Evolutionary conservation across 192 early-diverging fungal species (phyloP).

Genomic region (Umbelopsis isabellina): DNA sequence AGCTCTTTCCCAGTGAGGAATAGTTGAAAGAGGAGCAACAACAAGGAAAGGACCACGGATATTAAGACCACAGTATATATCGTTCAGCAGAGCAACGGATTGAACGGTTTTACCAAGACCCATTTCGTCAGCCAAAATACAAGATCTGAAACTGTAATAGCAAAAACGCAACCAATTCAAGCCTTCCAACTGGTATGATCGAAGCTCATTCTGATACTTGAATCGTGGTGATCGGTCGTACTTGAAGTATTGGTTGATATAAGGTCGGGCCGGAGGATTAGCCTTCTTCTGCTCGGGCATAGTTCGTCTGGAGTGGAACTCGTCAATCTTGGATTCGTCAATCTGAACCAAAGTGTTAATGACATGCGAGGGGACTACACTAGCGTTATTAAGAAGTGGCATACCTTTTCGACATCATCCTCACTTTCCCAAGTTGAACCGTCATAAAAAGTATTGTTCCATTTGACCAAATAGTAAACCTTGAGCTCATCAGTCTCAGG

Average conservation of each 20-base stretch:
- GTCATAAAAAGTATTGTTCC: slow-evolving; percentile 74
- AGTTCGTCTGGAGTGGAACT: slow-evolving; percentile 65
- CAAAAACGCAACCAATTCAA: slow-evolving; percentile 84
- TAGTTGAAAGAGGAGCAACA: slow-evolving; percentile 58
- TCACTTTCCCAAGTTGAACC: slow-evolving; percentile 72
- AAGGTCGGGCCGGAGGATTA: slow-evolving; percentile 45
- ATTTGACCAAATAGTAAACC: slow-evolving; percentile 78
- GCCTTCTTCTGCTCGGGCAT: slow-evolving; percentile 56
- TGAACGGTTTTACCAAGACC: slow-evolving; percentile 90
- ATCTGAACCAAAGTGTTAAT: slow-evolving; percentile 47
- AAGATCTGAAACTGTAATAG: slow-evolving; percentile 73
- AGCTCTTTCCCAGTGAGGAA: slow-evolving; percentile 70
- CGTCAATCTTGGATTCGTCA: slow-evolving; percentile 64
- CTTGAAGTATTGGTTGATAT: slow-evolving; percentile 55
- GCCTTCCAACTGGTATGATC: slow-evolving; percentile 82
- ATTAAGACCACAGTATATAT: slow-evolving; percentile 63
- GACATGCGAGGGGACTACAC: neutral
- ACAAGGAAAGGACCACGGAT: slow-evolving; percentile 79
- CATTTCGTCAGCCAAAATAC: slow-evolving; percentile 95
- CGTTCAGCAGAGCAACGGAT: slow-evolving; percentile 74
- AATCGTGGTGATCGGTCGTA: slow-evolving; percentile 67
- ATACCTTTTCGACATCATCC: slow-evolving; percentile 46
- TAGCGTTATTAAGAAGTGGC: neutral
- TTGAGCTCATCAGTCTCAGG: slow-evolving; percentile 48
- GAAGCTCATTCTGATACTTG: slow-evolving; percentile 70